Evolutionary conservation across 768 basidiomycete genomes (phyloP).

Genomic region (Boletus subcaerulescens): DNA sequence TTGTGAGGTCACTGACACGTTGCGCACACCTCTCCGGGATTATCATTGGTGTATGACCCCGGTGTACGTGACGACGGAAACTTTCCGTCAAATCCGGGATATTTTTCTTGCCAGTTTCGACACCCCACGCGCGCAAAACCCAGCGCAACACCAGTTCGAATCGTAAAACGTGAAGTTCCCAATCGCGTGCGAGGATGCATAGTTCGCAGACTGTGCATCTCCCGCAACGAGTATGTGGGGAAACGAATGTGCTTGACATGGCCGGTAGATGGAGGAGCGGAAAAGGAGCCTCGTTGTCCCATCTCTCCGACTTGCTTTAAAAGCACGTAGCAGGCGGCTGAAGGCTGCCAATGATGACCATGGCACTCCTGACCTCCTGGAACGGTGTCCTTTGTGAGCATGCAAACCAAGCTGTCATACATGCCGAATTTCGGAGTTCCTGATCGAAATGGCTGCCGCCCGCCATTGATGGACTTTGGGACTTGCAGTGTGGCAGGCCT

Average conservation of each 20-base stretch:
- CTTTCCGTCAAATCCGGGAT: neutral
- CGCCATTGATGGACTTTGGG: neutral
- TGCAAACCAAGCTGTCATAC: neutral
- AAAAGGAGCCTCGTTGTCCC: neutral
- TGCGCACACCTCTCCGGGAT: neutral
- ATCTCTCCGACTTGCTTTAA: no score
- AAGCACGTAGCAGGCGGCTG: no score
- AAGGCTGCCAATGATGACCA: neutral
- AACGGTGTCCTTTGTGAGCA: no score
- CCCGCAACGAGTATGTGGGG: neutral
- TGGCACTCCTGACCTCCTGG: neutral
- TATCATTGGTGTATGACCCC: neutral
- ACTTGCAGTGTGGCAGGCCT: neutral
- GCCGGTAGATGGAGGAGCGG: no score
- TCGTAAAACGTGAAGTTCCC: no score
- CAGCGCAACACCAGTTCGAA: no score
- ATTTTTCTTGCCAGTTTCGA: constrained; percentile 1
- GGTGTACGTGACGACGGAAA: neutral
- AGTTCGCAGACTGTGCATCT: neutral
- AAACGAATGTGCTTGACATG: neutral
- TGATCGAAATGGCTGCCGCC: neutral
- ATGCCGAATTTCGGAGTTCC: no score
- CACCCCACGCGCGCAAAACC: neutral
- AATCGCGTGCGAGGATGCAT: no score
- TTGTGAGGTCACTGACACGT: constrained; percentile 15